Evolutionary conservation across 306 rosid genomes (phyloP), one percentile per base, ranked within the genome.

Genomic region (Prunus mongolica): DNA sequence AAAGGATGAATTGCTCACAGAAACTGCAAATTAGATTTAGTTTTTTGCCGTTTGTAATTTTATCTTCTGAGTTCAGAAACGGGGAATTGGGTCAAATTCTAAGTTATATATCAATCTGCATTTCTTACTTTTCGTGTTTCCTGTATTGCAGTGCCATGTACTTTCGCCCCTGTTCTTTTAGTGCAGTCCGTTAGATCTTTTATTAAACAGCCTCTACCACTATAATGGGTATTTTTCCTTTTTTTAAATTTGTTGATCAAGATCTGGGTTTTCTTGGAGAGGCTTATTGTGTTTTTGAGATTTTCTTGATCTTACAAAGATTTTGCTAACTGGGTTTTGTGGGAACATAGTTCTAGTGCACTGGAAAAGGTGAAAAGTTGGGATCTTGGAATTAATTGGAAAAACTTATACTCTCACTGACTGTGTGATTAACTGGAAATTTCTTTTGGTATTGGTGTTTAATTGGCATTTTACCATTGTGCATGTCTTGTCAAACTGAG

Each of bases 231-330:
- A 11, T 30, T 58, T 46, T 61, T 49, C 38, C 12, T 2, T 6
- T 11, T 47, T 82, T 56, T 27, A 1, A 28, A 60, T 52, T 38
- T 77, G 71, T 80, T 28, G 45, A 68, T 52, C 58, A 84, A 86
- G 90, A 89, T 91, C 92, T 86, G 85, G 82, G 55, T 72, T 76
- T 52, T 66, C 67, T 55, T 63, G 57, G 69, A 52, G 74, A 46
- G 49, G 52, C 51, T n/a, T 46, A 22, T 22, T 67, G 56, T 41
- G 45, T 60, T 22, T 15, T 27, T 60, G 12, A 25, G 32, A 32
- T 46, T 27, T 62, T 13, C 44, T 46, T 18, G 16, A 22, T 76
- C 65, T 22, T 72, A 16, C 75, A 44, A 63, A 76, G 73, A 14
- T 69, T 70, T 67, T 12, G 54, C 63, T 14, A 41, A 20, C 24